phyloP scores from a whole-genome alignment of 2,329 filamentous ascomycete genomes.

The Paraphoma sp. region DNA sequence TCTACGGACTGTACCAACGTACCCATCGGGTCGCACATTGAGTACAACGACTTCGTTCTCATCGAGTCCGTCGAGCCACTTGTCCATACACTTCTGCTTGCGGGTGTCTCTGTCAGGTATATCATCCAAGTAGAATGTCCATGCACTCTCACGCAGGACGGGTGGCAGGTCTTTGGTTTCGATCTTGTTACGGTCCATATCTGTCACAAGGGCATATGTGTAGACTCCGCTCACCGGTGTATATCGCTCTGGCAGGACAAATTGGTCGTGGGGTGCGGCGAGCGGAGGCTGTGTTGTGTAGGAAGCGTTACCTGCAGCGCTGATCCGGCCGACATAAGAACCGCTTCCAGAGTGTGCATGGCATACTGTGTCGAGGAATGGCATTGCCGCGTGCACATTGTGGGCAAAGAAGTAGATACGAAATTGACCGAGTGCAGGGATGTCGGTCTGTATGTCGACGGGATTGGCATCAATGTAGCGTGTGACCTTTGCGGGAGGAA shows the following conservation, averaged over 20 bases:
- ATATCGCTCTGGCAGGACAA: slow-evolving; percentile 72
- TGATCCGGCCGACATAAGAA: slow-evolving; percentile 67
- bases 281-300: slow-evolving; percentile 67
- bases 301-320: slow-evolving; percentile 65
- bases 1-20: slow-evolving; percentile 68
- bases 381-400: slow-evolving; percentile 61
- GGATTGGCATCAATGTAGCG: slow-evolving; percentile 80
- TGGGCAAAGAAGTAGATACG: slow-evolving; percentile 74
- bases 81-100: slow-evolving; percentile 63
- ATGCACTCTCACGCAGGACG: slow-evolving; percentile 68
- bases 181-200: slow-evolving; percentile 66
- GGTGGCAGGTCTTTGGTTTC: slow-evolving; percentile 71
- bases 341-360: slow-evolving; percentile 58
- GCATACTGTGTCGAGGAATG: slow-evolving; percentile 68
- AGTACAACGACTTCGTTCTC: slow-evolving; percentile 67
- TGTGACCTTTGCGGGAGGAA: slow-evolving; percentile 73
- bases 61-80: slow-evolving; percentile 70
- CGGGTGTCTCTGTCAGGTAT: slow-evolving; percentile 63
- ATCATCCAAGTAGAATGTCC: slow-evolving; percentile 77
- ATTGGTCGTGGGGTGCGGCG: slow-evolving; percentile 68
- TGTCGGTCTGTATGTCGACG: slow-evolving; percentile 78
- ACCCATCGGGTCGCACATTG: slow-evolving; percentile 76
- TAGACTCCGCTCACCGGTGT: slow-evolving; percentile 71
- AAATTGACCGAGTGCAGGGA: slow-evolving; percentile 79
- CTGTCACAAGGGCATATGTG: slow-evolving; percentile 70